Base-by-base conservation (phyloP, 495 filamentous ascomycete species). In the Aspergillus conjunctus region DNA sequence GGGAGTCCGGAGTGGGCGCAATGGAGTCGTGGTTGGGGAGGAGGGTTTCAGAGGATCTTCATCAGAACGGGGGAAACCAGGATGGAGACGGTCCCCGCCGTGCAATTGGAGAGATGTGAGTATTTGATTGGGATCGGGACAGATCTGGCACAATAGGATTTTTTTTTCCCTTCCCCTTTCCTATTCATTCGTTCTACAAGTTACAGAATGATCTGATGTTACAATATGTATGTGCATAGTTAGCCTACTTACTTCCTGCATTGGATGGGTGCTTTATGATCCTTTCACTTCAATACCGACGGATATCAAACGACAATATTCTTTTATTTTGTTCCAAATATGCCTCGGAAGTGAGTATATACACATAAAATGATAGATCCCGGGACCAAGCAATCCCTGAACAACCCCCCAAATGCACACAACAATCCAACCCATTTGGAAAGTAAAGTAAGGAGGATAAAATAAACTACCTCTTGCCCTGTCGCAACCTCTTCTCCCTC, bases 401-500 rank as follows among this genome's bases (percentile, higher is more conserved):
- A 11, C 3, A 41, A 41, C 37, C 11, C 11, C 8, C 11, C 8
- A 14, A 14, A 41, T 41, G 15, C 15, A 11, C 15, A 11, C 37
- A 41, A 41, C 15, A 41, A 41, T 11, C 37, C 37, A 41, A 41
- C 11, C 30, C 15, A 33, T 56, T 7, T 56, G 20, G 41, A 56
- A 60, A 49, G 22, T n/a, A n/a, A n/a, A n/a, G n/a, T n/a, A n/a
- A n/a, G n/a, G 48, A 7, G 54, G 31, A 30, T 57, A 49, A 18
- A 21, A 12, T 37, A 45, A 50, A 18, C 20, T 50, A 58, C 75
- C 67, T 81, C 81, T 82, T 88, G 77, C 81, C 85, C 70, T 82
- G 82, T 60, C 86, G 82, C 72, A 75, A 72, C 71, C 83, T 83
- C 81, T 88, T 93, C 80, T 91, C 91, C 60, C 89, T 81, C 73